A percentile compares a stretch with the other conserved stretches of the same genome.
Conservation (phyloP, 805 yeast genomes). For the Lipomyces japonicus region DNA sequence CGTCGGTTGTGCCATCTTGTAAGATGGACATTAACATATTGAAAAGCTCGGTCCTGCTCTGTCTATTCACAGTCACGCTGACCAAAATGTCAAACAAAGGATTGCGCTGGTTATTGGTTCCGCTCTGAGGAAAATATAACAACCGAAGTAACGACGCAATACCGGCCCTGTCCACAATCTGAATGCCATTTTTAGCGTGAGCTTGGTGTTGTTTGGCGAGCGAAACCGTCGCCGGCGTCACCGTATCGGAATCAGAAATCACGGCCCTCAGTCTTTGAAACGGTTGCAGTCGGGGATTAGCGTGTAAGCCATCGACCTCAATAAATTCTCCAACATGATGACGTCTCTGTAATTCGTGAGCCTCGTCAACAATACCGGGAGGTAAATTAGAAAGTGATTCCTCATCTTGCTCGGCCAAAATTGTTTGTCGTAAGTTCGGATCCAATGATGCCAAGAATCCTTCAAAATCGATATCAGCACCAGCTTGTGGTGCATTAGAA, state of each 20-base stretch:
- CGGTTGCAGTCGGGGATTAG: background rate
- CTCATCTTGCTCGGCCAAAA: slow-evolving; percentile 37
- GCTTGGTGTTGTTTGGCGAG: slow-evolving; percentile 36
- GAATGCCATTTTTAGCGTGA: slow-evolving; percentile 48
- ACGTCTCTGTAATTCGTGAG: slow-evolving; percentile 31
- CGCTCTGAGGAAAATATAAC: slow-evolving; percentile 66
- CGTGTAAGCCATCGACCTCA: slow-evolving; percentile 2
- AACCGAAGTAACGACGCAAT: slow-evolving; percentile 67
- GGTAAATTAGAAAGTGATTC: slow-evolving; percentile 34
- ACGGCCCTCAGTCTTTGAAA: background rate
- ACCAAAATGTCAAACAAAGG: slow-evolving; percentile 61
- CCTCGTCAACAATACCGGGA: slow-evolving; percentile 36
- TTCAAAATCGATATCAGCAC: slow-evolving; percentile 33
- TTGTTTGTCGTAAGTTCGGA: slow-evolving; percentile 35
- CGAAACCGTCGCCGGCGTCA: slow-evolving; percentile 14
- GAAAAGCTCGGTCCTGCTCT: slow-evolving; percentile 70
- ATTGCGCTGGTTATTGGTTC: slow-evolving; percentile 52
- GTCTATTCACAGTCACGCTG: slow-evolving; percentile 69
- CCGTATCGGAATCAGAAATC: background rate
- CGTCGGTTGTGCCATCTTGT: slow-evolving; percentile 69
- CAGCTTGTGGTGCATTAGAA: slow-evolving; percentile 9
- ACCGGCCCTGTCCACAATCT: slow-evolving; percentile 72
- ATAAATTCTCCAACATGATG: background rate
- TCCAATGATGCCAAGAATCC: slow-evolving; percentile 36
- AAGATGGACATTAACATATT: slow-evolving; percentile 63